Base-by-base conservation (phyloP, 2,329 filamentous ascomycete genomes). In the Talaromyces sp. region DNA sequence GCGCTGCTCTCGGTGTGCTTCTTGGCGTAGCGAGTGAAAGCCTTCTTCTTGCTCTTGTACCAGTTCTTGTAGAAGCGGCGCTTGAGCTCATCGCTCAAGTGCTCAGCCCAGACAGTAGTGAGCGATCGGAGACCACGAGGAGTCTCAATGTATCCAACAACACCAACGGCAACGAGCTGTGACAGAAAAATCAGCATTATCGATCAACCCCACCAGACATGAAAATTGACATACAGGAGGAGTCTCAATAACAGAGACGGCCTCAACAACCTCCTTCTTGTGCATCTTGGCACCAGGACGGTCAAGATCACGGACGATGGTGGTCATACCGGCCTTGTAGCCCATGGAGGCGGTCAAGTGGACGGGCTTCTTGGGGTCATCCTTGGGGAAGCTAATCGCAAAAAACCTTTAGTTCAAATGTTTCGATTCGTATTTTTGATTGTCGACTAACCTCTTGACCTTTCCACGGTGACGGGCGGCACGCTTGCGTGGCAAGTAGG, bases 1-100 rank as follows among this genome's bases (percentile, higher is more conserved):
- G 91, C 92, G 81, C 80, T 89, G 83, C 81, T 88, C 84, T 97
- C 93, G 66, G 93, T 91, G 88, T 97, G 91, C 88, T 96, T 93
- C 91, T 97, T 99, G 84, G 94, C 91, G 83, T 99, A 99, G 86
- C 96, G 97, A 86, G 94, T 99, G 85, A 99, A 99, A 64, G 94
- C 94, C 93, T 99, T 99, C 91, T 97, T 97, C 92, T 99, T 99
- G 86, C 87, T 91, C 89, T 96, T 96, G 89, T 99, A 99, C 94
- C 94, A 99, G 89, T 99, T 99, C 91, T 97, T 97, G 90, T 99
- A 99, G 91, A 99, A 99, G 78, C 94, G 90, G 75, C 94, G 90
- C 89, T 96, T 96, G 80, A 99, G 78, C 84, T 97, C 94, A 80
- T 99, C 94, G 81, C 89, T 90, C 80, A 99, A 81, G 80, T 99